These are phyloP conservation scores for Crataegus laevigata DNA, from an alignment of 306 rosid genomes.

Conservation along the genomic window DNA sequence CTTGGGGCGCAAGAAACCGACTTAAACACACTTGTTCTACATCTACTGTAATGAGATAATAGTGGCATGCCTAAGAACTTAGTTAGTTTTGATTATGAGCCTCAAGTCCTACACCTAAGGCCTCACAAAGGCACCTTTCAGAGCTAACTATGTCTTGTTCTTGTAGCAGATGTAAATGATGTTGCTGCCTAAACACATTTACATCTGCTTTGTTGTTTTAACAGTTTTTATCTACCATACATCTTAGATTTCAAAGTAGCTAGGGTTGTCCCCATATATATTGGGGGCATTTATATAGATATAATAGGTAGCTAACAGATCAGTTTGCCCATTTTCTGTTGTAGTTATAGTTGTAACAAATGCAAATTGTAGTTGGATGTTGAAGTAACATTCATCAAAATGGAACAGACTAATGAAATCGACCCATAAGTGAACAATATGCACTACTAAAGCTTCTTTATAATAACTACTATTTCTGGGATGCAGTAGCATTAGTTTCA, in stretches of 20 bases:
- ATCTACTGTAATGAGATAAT: too few relatives aligned
- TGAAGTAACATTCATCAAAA: neutral
- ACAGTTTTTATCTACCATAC: neutral
- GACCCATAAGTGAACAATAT: neutral
- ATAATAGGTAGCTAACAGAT: neutral
- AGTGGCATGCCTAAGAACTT: too few relatives aligned
- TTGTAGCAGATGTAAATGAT: too few relatives aligned
- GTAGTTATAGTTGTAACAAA: neutral
- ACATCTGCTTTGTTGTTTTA: neutral
- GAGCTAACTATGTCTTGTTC: too few relatives aligned
- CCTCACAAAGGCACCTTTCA: too few relatives aligned
- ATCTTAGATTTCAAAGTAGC: neutral
- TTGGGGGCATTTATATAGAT: neutral
- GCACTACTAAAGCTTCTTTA: too few relatives aligned
- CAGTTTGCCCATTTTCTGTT: neutral
- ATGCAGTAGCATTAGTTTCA: too few relatives aligned
- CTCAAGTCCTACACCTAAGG: too few relatives aligned
- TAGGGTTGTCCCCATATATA: neutral
- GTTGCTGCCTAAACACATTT: neutral
- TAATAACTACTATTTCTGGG: too few relatives aligned
- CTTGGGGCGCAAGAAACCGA: too few relatives aligned
- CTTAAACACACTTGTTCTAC: too few relatives aligned
- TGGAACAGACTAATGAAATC: neutral
- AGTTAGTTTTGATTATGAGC: too few relatives aligned
- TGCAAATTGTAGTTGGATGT: constrained; percentile 3